Conservation (phyloP, 2,329 filamentous ascomycete species). For the Monosporascus sp. region DNA sequence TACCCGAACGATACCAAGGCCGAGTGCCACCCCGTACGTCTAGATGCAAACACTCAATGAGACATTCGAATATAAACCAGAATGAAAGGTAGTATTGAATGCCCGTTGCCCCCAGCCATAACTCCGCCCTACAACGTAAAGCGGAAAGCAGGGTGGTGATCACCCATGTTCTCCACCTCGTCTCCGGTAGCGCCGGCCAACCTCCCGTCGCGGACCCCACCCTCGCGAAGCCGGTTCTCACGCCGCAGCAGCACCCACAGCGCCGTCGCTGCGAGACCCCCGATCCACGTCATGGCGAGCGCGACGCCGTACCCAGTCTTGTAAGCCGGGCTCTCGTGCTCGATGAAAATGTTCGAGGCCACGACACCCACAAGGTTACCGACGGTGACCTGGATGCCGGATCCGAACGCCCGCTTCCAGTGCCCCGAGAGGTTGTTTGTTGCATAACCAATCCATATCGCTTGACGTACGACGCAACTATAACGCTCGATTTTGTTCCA, state of each 20-base stretch:
- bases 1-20: too few species aligned
- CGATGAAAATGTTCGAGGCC: conserved; percentile 31
- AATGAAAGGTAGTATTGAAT: too few species aligned
- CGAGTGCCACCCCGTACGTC: too few species aligned
- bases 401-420: conserved; percentile 45
- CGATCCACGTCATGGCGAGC: conserved; percentile 29
- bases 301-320: conserved; percentile 30
- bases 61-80: too few species aligned
- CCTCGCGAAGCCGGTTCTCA: conserved; percentile 41
- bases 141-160: conserved; percentile 45
- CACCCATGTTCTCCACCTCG: conserved; percentile 42
- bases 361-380: conserved; percentile 40
- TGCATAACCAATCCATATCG: too few species aligned
- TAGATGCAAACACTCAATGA: too few species aligned
- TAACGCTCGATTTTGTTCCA: too few species aligned
- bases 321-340: conserved; percentile 28
- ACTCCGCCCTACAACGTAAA: conserved; percentile 25
- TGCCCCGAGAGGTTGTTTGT: conserved; percentile 50
- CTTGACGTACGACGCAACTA: too few species aligned
- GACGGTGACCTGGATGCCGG: conserved; percentile 43
- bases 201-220: conserved; percentile 39
- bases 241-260: conserved; percentile 34
- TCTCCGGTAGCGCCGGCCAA: conserved; percentile 16
- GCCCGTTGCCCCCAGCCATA: too few species aligned
- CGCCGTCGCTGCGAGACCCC: conserved; percentile 27